These are phyloP conservation scores for Amanita phalloides DNA, from an alignment of 768 basidiomycete genomes.

Conservation along the genomic window DNA sequence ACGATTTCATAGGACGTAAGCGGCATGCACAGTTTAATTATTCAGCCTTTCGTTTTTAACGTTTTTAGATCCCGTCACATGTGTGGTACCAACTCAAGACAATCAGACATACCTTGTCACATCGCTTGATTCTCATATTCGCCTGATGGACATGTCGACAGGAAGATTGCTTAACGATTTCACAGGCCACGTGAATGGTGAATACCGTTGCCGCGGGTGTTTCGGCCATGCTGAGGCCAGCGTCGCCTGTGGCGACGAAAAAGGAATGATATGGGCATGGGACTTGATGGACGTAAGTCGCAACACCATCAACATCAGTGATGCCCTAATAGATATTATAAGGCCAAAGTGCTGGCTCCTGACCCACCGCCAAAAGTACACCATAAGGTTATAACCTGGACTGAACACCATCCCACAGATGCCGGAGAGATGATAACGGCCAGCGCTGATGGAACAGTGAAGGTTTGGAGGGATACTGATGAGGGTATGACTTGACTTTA, in stretches of 20 bases:
- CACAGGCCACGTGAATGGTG: conserved; percentile 59
- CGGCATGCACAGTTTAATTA: conserved; percentile 10
- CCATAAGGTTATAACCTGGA: conserved; percentile 82
- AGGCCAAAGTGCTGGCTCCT: conserved; percentile 58
- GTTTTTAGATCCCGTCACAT: conserved; percentile 71
- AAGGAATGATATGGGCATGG: conserved; percentile 87
- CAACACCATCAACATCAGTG: conserved; percentile 1
- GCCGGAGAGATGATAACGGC: conserved; percentile 80
- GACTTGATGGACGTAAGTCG: conserved; percentile 72
- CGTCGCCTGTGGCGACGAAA: conserved; percentile 85
- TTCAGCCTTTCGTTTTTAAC: not conserved
- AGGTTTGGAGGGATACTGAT: conserved; percentile 65
- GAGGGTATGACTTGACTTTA: not conserved
- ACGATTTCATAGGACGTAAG: conserved; percentile 88
- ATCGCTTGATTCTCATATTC: conserved; percentile 75
- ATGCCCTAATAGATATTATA: conserved; percentile 18
- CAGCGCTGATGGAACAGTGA: conserved; percentile 85
- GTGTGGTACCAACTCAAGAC: conserved; percentile 72
- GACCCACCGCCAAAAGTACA: conserved; percentile 74
- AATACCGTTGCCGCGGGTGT: conserved; percentile 72
- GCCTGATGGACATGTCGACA: conserved; percentile 74
- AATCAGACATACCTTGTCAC: conserved; percentile 72
- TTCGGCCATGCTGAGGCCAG: conserved; percentile 78
- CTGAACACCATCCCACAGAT: conserved; percentile 80
- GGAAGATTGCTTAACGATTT: conserved; percentile 86